Evolutionary conservation across 169 alveolate genomes (phyloP).

Genomic region (Sarcocystis neurona): DNA sequence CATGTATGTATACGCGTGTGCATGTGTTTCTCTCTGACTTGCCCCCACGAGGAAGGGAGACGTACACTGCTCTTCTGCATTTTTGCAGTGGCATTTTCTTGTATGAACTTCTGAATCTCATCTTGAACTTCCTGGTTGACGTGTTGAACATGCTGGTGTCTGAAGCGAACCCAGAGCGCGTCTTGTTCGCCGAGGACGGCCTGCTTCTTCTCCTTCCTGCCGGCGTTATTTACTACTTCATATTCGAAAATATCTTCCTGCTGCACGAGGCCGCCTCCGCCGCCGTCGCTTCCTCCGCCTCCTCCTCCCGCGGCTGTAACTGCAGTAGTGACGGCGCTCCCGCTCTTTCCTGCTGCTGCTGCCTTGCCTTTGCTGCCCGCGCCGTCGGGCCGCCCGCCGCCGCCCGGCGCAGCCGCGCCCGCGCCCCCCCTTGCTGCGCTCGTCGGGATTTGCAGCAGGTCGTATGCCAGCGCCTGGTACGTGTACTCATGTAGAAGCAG

Average conservation of each 20-base stretch:
- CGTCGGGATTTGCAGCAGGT: slow-evolving; percentile 57
- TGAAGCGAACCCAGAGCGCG: slow-evolving; percentile 63
- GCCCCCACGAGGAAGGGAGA: too few species aligned
- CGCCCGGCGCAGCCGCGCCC: neutral
- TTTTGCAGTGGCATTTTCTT: slow-evolving; percentile 58
- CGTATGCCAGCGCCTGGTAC: slow-evolving; percentile 65
- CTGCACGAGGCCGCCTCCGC: neutral
- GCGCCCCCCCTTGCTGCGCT: neutral
- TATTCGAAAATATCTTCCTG: slow-evolving; percentile 31
- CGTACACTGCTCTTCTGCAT: slow-evolving; percentile 55
- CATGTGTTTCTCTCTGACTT: too few species aligned
- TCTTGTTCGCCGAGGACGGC: slow-evolving; percentile 65
- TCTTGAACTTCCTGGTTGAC: slow-evolving; percentile 60
- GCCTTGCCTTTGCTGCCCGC: too few species aligned
- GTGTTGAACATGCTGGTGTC: slow-evolving; percentile 64
- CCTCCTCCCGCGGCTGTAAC: neutral
- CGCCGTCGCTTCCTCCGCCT: neutral
- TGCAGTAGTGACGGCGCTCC: too few species aligned
- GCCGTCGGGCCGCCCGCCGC: neutral
- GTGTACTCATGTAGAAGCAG: slow-evolving; percentile 67
- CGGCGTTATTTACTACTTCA: slow-evolving; percentile 38
- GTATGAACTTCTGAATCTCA: slow-evolving; percentile 50
- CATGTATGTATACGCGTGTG: too few species aligned
- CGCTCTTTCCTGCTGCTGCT: too few species aligned
- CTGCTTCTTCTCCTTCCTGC: slow-evolving; percentile 54